Conservation (phyloP, 352 stramenopile species). For the Phytophthora chlamydospora region DNA sequence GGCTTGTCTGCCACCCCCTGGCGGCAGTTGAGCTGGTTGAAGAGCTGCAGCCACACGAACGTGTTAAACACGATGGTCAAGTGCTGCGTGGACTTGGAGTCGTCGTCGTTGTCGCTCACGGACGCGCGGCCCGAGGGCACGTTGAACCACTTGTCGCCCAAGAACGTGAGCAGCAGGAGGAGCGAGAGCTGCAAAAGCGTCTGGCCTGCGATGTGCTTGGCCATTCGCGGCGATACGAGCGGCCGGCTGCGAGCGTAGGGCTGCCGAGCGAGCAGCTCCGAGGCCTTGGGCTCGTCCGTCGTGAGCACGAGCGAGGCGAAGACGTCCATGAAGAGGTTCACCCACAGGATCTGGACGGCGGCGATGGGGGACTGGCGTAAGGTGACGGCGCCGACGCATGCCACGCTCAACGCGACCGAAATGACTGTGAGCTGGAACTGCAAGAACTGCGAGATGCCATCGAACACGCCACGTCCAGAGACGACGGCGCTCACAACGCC, state of each 20-base stretch:
- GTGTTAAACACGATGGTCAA: constrained; percentile 97
- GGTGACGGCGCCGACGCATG: constrained; percentile 79
- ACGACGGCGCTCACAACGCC: constrained; percentile 95
- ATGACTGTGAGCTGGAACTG: constrained; percentile 98
- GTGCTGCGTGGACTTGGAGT: constrained; percentile 72
- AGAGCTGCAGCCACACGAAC: constrained; percentile 96
- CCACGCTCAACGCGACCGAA: constrained; percentile 90
- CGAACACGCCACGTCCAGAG: constrained; percentile 95
- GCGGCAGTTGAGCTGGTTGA: constrained; percentile 61
- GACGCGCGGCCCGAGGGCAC: constrained; percentile 35
- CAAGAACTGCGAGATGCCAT: constrained; percentile 96
- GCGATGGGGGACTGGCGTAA: constrained; percentile 79
- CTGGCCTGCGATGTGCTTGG: constrained; percentile 92
- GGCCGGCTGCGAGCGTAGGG: constrained; percentile 86
- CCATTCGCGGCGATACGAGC: constrained; percentile 92
- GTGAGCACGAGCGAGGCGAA: constrained; percentile 94
- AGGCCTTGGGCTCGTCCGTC: constrained; percentile 89
- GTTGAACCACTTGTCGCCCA: constrained; percentile 47
- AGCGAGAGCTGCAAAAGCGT: constrained; percentile 90
- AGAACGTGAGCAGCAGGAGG: constrained; percentile 85
- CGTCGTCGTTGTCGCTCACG: constrained; percentile 49
- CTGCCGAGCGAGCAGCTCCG: constrained; percentile 78
- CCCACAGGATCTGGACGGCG: constrained; percentile 95
- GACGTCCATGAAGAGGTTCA: constrained; percentile 98
- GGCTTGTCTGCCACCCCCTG: constrained; percentile 82